Evolutionary conservation across 2,329 filamentous ascomycete species (phyloP), one percentile per base, ranked within the genome.

Genomic region (Clonostachys byssicola): DNA sequence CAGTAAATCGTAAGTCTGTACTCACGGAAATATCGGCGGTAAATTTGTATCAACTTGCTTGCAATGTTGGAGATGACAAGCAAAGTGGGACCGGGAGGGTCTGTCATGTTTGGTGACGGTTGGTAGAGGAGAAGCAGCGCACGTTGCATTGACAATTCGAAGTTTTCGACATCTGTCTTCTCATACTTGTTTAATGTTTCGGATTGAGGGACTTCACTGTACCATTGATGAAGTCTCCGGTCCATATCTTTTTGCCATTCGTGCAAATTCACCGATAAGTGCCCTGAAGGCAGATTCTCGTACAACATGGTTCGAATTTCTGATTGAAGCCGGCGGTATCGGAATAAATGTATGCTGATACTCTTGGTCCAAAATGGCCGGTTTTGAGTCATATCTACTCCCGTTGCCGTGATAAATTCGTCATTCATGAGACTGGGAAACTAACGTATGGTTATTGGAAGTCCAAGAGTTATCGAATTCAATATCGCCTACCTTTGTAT

Each of bases 1-100:
- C 42, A 44, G 17, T 34, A 44, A 16, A 44, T 44, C 10, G 42
- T 44, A n/a, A 44, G 30, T n/a, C 34, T 44, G 30, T 44, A 33
- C 17, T 44, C 42, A 33, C 7, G 30, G 18, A 44, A 33, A 18
- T 33, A 44, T 9, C 34, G 12, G 8, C 42, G 17, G 14, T 35
- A 44, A 5, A 44, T 20, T 13, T 34, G 18, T 12, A 44, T 44
- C 17, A 44, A 20, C 5, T 34, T 12, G 12, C 14, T 33, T 6
- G 42, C 17, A 10, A 33, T 33, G 14, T 10, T 8, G 14, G 42
- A 16, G 10, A n/a, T 33, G n/a, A 16, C 18, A 4, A 44, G 18
- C 14, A 30, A 33, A 16, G 18, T 16, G 14, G 17, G 20, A 33
- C 5, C 17, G 13, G 18, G 6, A 18, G 42, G 42, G 14, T 20